Percentiles rank a stretch among this genome's conserved stretches.
phyloP scores from a whole-genome alignment of 169 alveolate genomes.

The Cryptosporidium bovis region DNA sequence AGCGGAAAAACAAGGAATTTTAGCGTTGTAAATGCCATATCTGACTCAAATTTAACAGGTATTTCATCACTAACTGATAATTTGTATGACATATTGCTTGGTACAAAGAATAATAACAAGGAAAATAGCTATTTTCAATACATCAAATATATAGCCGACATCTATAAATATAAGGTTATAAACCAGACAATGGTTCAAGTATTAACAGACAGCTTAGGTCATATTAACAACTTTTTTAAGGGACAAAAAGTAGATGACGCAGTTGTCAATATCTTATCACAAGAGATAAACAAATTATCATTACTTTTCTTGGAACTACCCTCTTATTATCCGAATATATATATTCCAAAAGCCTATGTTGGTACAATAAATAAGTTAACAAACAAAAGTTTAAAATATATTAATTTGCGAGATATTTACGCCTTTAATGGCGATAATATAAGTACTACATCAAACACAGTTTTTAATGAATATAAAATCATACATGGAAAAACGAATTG shows the following conservation, averaged over 20 bases:
- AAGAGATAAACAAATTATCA: slow-evolving; percentile 49
- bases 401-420: background rate
- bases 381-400: background rate
- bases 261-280: slow-evolving; percentile 16
- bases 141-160: slow-evolving; percentile 24
- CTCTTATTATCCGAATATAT: slow-evolving; percentile 44
- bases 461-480: too few relatives aligned
- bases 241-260: slow-evolving; percentile 41
- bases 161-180: slow-evolving; percentile 34
- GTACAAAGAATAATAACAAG: too few relatives aligned
- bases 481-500: too few relatives aligned
- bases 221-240: background rate
- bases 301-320: slow-evolving; percentile 65
- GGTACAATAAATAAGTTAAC: slow-evolving; percentile 7
- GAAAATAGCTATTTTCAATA: background rate
- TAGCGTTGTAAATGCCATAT: too few relatives aligned
- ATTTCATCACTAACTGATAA: too few relatives aligned
- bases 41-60: too few relatives aligned
- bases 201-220: slow-evolving; percentile 29
- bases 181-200: slow-evolving; percentile 27
- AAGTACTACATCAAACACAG: too few relatives aligned
- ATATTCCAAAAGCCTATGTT: slow-evolving; percentile 63
- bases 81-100: too few relatives aligned
- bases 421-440: too few relatives aligned
- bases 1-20: too few relatives aligned